Conservation (phyloP, 225 moss, liverwort and hornwort species). For the Anthoceros angustus region DNA sequence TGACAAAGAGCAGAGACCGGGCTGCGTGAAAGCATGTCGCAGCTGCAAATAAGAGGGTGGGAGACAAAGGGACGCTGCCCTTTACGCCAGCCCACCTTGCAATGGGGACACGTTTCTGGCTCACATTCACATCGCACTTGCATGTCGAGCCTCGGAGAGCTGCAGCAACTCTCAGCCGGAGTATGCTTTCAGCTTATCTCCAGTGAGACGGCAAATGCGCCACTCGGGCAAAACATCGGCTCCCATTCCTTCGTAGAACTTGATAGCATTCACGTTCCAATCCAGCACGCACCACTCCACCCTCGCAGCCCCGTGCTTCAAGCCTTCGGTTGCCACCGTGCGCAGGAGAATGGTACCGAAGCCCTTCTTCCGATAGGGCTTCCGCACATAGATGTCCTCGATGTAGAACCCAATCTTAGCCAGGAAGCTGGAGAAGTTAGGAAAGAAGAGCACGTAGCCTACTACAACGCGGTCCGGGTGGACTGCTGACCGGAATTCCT, state of each 20-base stretch:
- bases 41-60: no score
- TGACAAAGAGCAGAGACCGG: no score
- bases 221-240: slow-evolving; percentile 42
- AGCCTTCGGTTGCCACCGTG: slow-evolving; percentile 43
- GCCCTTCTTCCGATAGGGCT: slow-evolving; percentile 34
- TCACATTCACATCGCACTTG: not conserved
- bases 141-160: not conserved
- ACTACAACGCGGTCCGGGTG: slow-evolving; percentile 8
- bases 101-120: no score
- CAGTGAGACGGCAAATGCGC: slow-evolving; percentile 50
- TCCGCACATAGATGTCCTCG: slow-evolving; percentile 45
- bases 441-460: slow-evolving; percentile 49
- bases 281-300: slow-evolving; percentile 65
- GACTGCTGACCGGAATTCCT: slow-evolving; percentile 9
- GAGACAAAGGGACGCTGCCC: no score
- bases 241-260: slow-evolving; percentile 43
- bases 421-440: slow-evolving; percentile 43
- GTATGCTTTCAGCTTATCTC: slow-evolving; percentile 24
- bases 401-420: slow-evolving; percentile 32
- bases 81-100: no score
- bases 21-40: no score
- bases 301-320: slow-evolving; percentile 31
- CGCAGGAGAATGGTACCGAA: slow-evolving; percentile 45
- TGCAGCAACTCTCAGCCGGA: slow-evolving; percentile 13
- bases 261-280: slow-evolving; percentile 55